Evolutionary conservation across 2,329 filamentous ascomycete genomes (phyloP), one percentile per base, ranked within the genome.

Genomic region (Sporothrix luriei): DNA sequence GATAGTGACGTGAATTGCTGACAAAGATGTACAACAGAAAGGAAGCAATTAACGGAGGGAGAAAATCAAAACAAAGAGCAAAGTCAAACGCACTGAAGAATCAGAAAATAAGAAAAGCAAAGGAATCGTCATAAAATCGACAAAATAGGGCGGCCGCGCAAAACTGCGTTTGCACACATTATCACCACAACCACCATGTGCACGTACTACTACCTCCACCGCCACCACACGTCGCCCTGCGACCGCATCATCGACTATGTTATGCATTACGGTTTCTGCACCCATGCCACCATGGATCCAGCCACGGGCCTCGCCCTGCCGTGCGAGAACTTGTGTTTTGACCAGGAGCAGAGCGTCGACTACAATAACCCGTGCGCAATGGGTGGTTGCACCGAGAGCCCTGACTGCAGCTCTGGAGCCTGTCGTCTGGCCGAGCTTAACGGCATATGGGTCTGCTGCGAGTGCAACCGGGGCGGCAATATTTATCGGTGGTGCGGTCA

Each of bases 401-500:
- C 80, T 2, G 77, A 81, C 52, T 87, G 85, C 77, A 79, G 76
- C 49, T 81, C 81, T 4, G 84, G 84, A 10, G 77, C 76, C 24
- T 87, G 84, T 73, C 80, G 83, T 11, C 79, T 85, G 1, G 77
- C 81, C 67, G 82, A 85, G 64, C 81, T 86, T 7, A 78, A 80
- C 40, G 81, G 83, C 0, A 73, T 78, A 9, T 86, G 85, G 84
- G 74, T 77, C 16, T 87, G 84, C 73, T 87, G 84, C 74, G 78
- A 76, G 70, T 87, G 84, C 73, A 75, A 76, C 3, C 78, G 82
- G 6, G 82, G 82, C 7, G 80, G 78, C 5, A 86, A 86, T 70
- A 76, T 78, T 4, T 80, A 80, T 62, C 77, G 78, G 26, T 82
- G 78, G 77, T 86, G 84, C 73, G 76, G 79, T 46, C 81, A 84